Conservation (phyloP, 129 eudicot genomes). For the Tanacetum coccineum region DNA sequence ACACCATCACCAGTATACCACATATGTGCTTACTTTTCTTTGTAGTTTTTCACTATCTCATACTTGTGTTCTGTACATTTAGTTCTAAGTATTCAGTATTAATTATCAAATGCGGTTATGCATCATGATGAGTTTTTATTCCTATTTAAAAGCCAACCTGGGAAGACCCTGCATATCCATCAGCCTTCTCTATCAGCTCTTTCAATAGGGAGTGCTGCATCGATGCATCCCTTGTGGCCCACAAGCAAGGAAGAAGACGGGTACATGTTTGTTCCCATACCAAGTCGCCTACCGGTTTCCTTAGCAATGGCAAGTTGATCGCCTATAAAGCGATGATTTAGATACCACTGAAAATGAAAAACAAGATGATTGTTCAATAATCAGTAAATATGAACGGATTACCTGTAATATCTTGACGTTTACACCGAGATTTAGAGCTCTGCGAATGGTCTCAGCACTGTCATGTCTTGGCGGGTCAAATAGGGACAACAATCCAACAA, state of each 20-base stretch:
- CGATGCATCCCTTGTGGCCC: constrained; percentile 73
- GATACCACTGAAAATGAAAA: not conserved
- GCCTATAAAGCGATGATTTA: constrained; percentile 36
- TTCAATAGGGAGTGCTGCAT: constrained; percentile 79
- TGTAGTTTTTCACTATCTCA: constrained; percentile 84
- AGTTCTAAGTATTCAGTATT: not conserved
- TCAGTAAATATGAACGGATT: constrained; percentile 14
- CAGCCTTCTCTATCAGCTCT: constrained; percentile 88
- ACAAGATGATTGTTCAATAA: not conserved
- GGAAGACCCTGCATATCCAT: constrained; percentile 89
- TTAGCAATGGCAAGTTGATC: constrained; percentile 93
- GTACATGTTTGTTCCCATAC: constrained; percentile 91
- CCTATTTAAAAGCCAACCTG: constrained; percentile 39
- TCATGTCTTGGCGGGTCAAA: constrained; percentile 95
- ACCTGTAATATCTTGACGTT: constrained; percentile 92
- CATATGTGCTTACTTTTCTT: constrained; percentile 83
- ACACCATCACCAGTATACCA: constrained; percentile 94
- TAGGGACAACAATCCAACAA: constrained; percentile 77
- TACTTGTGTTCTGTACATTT: constrained; percentile 65
- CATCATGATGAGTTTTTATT: no score
- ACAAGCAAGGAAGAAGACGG: constrained; percentile 87
- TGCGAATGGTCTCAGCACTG: constrained; percentile 91
- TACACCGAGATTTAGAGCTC: constrained; percentile 88
- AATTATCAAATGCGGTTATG: no score
- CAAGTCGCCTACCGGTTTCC: constrained; percentile 87